Evolutionary conservation across 176 grass and related monocot species (phyloP).

Genomic region (Phyllostachys edulis): DNA sequence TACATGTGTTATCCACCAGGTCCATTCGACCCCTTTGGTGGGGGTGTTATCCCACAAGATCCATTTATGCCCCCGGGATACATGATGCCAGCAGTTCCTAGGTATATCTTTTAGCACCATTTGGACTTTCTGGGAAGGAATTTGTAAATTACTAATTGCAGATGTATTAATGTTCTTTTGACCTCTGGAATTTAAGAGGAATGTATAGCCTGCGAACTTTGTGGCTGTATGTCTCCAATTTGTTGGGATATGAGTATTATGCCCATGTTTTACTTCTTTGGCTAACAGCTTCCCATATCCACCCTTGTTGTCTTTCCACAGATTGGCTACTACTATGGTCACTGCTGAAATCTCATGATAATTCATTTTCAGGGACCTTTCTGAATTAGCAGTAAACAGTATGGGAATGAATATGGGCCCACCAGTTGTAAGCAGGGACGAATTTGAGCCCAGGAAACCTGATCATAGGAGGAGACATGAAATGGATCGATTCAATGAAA

Average conservation of each 20-base stretch:
- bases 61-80: constrained; percentile 79
- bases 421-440: constrained; percentile 63
- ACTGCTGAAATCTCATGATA: constrained; percentile 33
- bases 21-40: constrained; percentile 73
- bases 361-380: constrained; percentile 72
- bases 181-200: constrained; percentile 18
- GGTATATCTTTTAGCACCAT: constrained; percentile 49
- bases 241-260: neutral
- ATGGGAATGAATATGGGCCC: constrained; percentile 80
- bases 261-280: constrained; percentile 9
- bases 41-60: constrained; percentile 70
- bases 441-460: constrained; percentile 64
- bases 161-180: constrained; percentile 14
- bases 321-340: neutral
- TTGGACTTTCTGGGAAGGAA: constrained; percentile 23
- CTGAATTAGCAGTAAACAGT: constrained; percentile 71
- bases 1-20: constrained; percentile 78
- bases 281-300: neutral
- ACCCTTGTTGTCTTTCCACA: neutral
- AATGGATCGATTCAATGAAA: constrained; percentile 67
- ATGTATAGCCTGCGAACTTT: neutral
- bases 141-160: neutral
- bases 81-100: constrained; percentile 86
- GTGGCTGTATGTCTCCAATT: constrained; percentile 27
- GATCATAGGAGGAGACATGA: constrained; percentile 57